A percentile compares a stretch with the other conserved stretches of the same genome.
Conservation (phyloP, 2,329 filamentous ascomycete genomes). For the Didymella segeticola region DNA sequence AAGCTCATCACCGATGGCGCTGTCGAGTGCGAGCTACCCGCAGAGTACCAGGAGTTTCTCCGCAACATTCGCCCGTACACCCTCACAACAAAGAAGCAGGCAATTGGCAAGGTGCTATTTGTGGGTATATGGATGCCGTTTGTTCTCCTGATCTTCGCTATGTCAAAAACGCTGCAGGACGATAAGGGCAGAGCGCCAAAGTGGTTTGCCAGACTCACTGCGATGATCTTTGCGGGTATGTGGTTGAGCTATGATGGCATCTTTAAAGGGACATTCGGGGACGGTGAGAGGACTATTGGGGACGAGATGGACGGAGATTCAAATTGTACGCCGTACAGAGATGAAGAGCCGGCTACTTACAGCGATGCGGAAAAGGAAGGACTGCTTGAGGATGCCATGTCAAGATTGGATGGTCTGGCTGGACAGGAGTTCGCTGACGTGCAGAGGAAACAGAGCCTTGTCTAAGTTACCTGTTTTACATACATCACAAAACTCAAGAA, state of each 20-base stretch:
- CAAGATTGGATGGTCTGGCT: slow-evolving; percentile 6
- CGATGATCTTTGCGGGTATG: slow-evolving; percentile 61
- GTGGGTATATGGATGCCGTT: slow-evolving; percentile 65
- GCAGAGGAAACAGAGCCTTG: neutral
- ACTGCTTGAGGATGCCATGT: slow-evolving; percentile 20
- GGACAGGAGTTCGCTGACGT: neutral
- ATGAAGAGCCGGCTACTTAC: neutral
- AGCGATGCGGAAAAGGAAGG: slow-evolving; percentile 19
- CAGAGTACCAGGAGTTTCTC: slow-evolving; percentile 78
- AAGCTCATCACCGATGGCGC: slow-evolving; percentile 81
- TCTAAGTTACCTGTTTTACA: neutral
- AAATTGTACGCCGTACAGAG: neutral
- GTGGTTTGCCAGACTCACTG: slow-evolving; percentile 67
- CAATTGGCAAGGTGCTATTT: slow-evolving; percentile 69
- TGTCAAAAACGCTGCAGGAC: slow-evolving; percentile 63
- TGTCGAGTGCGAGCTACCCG: slow-evolving; percentile 77
- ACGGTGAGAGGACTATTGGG: slow-evolving; percentile 74
- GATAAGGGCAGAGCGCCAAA: slow-evolving; percentile 70
- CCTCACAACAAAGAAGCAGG: slow-evolving; percentile 71
- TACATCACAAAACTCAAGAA: no score
- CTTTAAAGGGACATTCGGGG: slow-evolving; percentile 76
- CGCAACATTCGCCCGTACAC: slow-evolving; percentile 72
- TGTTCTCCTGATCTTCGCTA: slow-evolving; percentile 60
- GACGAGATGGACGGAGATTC: slow-evolving; percentile 21
- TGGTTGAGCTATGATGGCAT: slow-evolving; percentile 71